Evolutionary conservation across 164 flowering plant genomes (phyloP), one percentile per base, ranked within the genome.

Genomic region (Cinnamomum chago): DNA sequence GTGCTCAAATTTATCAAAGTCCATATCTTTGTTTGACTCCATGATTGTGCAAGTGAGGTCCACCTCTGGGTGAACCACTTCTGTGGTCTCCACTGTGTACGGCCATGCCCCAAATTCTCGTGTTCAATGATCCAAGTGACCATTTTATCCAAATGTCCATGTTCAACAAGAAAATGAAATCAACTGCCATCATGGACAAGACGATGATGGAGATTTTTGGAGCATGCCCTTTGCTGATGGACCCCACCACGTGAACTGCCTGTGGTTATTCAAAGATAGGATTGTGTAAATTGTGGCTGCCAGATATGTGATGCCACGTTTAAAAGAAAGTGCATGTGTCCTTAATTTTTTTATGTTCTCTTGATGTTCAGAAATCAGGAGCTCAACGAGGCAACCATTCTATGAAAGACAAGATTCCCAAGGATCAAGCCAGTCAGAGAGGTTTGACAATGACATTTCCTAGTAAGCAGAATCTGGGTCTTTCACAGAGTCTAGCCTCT

Each of bases 401-500:
- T 58, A 89, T 82, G 84, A 83, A 73, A 62, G 80, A 68, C 51
- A 86, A 81, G n/a, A 30, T 55, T 17, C 67, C 77, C 24, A 90
- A 83, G 79, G 81, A 77, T 51, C 84, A 82, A 55, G 68, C 82
- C 15, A 75, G 69, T 72, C 23, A 74, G 27, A 93, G 83, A 78
- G 85, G 73, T 70, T 22, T 73, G 27, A 75, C 50, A 64, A 24
- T 80, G 23, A 24, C 60, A 55, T 55, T 72, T 73, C 58, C 87
- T 65, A 79, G 75, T 15, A 84, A 50, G 18, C 81, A 83, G 73
- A 87, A 70, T 75, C 75, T 86, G 3, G 74, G 74, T 52, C 80
- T 90, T 55, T 81, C 87, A 58, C 90, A 90, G 79, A 93, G 94
- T 70, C 79, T 83, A 64, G 88, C 96, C 10, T 88, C 90, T 58